phyloP scores from a whole-genome alignment of 2,329 filamentous ascomycete genomes.

The Aspergillus nomiae region DNA sequence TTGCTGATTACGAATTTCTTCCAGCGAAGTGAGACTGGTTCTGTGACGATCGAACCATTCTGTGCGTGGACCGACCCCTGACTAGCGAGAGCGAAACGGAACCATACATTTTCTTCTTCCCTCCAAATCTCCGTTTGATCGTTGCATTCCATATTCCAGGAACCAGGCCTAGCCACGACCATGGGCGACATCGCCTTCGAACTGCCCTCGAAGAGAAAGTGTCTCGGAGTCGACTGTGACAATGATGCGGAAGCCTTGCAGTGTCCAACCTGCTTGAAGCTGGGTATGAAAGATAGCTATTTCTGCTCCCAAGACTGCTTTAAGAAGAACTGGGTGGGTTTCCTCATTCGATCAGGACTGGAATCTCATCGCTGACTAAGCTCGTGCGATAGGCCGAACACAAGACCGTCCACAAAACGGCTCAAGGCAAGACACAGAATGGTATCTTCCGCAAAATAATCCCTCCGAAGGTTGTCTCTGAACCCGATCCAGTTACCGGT shows the following conservation, averaged over 20 bases:
- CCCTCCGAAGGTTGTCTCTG: slow-evolving; percentile 50
- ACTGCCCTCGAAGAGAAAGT: slow-evolving; percentile 41
- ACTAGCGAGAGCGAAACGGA: too few species aligned
- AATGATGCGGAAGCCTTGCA: slow-evolving; percentile 82
- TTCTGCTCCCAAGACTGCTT: slow-evolving; percentile 97
- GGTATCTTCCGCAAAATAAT: slow-evolving; percentile 71
- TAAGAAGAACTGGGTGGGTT: slow-evolving; percentile 87
- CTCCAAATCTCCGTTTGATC: too few species aligned
- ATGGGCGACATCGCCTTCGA: too few species aligned
- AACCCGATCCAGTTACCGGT: slow-evolving; percentile 76
- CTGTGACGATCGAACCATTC: too few species aligned
- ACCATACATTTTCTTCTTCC: too few species aligned
- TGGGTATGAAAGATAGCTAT: slow-evolving; percentile 63
- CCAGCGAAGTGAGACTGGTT: too few species aligned
- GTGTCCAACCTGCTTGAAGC: slow-evolving; percentile 87
- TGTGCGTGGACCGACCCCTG: too few species aligned
- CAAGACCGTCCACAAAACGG: slow-evolving; percentile 55
- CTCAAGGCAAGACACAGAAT: slow-evolving; percentile 77
- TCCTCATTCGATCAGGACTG: too few species aligned
- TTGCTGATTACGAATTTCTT: too few species aligned
- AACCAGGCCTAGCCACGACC: too few species aligned
- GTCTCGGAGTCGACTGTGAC: slow-evolving; percentile 74
- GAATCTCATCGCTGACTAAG: too few species aligned
- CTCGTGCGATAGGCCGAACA: slow-evolving; percentile 9
- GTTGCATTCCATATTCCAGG: too few species aligned